Evolutionary conservation across 192 early-diverging fungal species (phyloP).

Genomic region (Gryganskiella cystojenkinii): DNA sequence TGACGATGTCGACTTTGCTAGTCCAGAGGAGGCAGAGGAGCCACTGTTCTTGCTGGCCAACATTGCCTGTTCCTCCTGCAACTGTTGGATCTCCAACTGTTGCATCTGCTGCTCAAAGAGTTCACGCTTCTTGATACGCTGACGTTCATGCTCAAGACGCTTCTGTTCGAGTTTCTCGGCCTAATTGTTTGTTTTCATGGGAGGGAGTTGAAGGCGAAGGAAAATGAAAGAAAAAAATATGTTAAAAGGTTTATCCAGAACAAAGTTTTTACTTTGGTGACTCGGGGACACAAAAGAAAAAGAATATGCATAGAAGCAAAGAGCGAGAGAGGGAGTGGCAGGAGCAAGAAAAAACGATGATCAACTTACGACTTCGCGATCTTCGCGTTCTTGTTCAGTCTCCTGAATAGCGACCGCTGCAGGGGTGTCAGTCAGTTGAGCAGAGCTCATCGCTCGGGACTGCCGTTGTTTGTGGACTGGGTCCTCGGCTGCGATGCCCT

Average conservation of each 20-base stretch:
- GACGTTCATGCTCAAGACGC: conserved; percentile 56
- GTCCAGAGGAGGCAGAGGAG: conserved; percentile 31
- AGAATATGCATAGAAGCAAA: conserved; percentile 65
- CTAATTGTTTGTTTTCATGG: no score
- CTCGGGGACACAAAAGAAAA: conserved; percentile 26
- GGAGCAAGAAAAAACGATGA: not conserved
- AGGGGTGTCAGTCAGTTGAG: not conserved
- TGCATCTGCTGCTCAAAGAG: conserved; percentile 63
- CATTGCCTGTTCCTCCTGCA: conserved; percentile 59
- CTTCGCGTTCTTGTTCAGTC: conserved; percentile 28
- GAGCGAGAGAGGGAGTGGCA: conserved; percentile 22
- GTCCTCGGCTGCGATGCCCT: conserved; percentile 26
- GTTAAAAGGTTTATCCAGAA: not conserved
- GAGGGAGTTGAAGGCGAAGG: no score
- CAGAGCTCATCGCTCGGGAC: conserved; percentile 15
- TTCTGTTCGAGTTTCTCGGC: conserved; percentile 58
- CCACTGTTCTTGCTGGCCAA: conserved; percentile 44
- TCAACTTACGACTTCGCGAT: conserved; percentile 41
- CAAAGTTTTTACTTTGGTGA: not conserved
- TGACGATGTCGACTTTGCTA: conserved; percentile 35
- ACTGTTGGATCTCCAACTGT: conserved; percentile 57
- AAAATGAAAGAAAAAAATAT: not conserved
- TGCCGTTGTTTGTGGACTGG: conserved; percentile 29
- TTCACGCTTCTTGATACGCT: conserved; percentile 52
- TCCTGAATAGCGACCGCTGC: conserved; percentile 1